phyloP scores from a whole-genome alignment of 768 basidiomycete species.

The Lactifluus subvellereus region DNA sequence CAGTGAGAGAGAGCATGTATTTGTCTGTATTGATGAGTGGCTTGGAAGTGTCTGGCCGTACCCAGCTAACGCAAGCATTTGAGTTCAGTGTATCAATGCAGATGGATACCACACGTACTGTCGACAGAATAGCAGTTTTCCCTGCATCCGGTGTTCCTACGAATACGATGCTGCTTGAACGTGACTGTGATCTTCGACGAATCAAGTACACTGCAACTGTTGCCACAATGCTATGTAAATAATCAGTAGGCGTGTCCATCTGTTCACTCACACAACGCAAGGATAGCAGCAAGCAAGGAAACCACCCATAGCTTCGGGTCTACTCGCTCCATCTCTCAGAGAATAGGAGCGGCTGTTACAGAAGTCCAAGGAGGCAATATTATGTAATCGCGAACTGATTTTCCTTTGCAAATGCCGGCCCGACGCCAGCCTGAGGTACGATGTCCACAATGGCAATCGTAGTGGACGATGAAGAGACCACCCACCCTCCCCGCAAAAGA shows the following conservation, averaged over 20 bases:
- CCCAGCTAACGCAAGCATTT: slow-evolving; percentile 42
- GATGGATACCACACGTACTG: slow-evolving; percentile 39
- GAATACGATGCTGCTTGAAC: slow-evolving; percentile 63
- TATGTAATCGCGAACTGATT: not conserved
- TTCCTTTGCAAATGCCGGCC: not conserved
- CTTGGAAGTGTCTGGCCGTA: slow-evolving; percentile 60
- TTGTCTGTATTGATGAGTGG: slow-evolving; percentile 74
- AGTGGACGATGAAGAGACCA: slow-evolving; percentile 4
- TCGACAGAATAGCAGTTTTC: slow-evolving; percentile 72
- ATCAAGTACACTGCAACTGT: slow-evolving; percentile 41
- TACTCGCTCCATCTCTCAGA: slow-evolving; percentile 2
- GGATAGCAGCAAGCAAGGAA: slow-evolving; percentile 9
- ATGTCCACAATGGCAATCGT: slow-evolving; percentile 6
- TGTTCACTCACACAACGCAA: slow-evolving; percentile 1
- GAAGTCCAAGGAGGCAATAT: not conserved
- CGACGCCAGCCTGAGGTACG: not conserved
- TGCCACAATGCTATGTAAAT: slow-evolving; percentile 27
- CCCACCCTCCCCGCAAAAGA: slow-evolving; percentile 11
- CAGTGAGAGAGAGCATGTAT: slow-evolving; percentile 46
- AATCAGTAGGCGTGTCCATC: not conserved
- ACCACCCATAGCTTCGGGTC: not conserved
- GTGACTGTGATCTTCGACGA: slow-evolving; percentile 39
- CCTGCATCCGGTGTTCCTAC: slow-evolving; percentile 72
- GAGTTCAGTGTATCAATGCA: not conserved
- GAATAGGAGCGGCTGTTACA: too few relatives aligned